Conservation (phyloP, 352 stramenopile genomes). For the Pythium guiyangense region DNA sequence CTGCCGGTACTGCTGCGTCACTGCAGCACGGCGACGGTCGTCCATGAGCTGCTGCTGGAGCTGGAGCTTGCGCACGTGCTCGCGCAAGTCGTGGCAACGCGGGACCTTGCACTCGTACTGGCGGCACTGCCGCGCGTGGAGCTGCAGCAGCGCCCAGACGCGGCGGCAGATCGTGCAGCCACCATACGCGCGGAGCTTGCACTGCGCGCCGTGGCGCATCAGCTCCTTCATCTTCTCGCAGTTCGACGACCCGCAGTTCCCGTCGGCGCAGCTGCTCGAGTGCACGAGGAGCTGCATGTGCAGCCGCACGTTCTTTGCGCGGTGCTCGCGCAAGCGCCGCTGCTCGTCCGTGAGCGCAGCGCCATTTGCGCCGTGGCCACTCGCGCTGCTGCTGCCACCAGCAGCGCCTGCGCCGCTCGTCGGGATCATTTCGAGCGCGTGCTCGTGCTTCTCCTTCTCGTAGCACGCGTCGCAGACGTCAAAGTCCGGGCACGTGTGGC, state of each 20-base stretch:
- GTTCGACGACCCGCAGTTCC: conserved; percentile 94
- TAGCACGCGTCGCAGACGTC: conserved; percentile 88
- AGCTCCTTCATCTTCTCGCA: conserved; percentile 99
- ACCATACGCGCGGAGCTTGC: conserved; percentile 88
- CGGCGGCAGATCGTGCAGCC: conserved; percentile 96
- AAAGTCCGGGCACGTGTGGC: conserved; percentile 84
- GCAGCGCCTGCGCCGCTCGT: conserved; percentile 46
- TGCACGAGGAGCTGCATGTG: conserved; percentile 99
- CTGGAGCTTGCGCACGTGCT: conserved; percentile 94
- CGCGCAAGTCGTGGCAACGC: conserved; percentile 94
- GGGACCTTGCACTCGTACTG: conserved; percentile 93
- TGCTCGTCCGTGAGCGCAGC: conserved; percentile 55
- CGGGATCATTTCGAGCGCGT: conserved; percentile 77
- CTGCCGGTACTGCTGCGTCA: conserved; percentile 85
- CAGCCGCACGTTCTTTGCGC: conserved; percentile 94
- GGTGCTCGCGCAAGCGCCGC: conserved; percentile 69
- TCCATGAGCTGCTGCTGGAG: conserved; percentile 98
- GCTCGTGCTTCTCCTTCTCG: conserved; percentile 78
- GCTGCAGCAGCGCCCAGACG: conserved; percentile 96
- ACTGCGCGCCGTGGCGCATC: conserved; percentile 94
- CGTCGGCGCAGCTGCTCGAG: conserved; percentile 90
- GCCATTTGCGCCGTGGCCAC: conserved; percentile 6
- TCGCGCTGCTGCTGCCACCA: conserved; percentile 8
- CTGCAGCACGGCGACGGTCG: conserved; percentile 89
- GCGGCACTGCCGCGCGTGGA: conserved; percentile 96